These are phyloP conservation scores for Chlorella sp. DNA, from an alignment of 139 green algal species.

Conservation along the genomic window DNA sequence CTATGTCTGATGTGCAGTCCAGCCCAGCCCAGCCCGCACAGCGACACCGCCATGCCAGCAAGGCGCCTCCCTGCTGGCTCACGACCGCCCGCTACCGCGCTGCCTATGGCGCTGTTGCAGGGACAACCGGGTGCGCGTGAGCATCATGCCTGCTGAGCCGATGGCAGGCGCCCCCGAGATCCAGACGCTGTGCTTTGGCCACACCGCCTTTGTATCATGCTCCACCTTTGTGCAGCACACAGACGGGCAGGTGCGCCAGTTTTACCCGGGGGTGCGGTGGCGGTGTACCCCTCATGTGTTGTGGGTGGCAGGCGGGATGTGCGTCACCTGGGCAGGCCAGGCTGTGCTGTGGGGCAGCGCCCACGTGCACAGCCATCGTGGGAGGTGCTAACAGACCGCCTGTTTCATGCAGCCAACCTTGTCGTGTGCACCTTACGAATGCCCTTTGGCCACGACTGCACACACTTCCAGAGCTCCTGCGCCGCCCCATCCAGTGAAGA, in stretches of 20 bases:
- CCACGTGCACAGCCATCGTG: too few relatives aligned
- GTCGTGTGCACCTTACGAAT: too few relatives aligned
- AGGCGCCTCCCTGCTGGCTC: neutral
- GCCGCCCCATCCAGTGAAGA: too few relatives aligned
- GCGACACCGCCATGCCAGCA: neutral
- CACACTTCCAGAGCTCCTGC: too few relatives aligned
- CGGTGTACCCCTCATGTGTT: too few relatives aligned
- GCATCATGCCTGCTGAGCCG: slow-evolving; percentile 50
- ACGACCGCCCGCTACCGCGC: neutral
- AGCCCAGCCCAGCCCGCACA: neutral
- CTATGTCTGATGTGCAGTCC: too few relatives aligned
- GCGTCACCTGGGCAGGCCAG: neutral
- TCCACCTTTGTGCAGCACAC: slow-evolving; percentile 58
- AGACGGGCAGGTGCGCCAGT: neutral
- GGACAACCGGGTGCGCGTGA: slow-evolving; percentile 80
- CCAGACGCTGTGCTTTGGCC: slow-evolving; percentile 87
- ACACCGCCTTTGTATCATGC: slow-evolving; percentile 76
- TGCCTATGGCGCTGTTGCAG: neutral
- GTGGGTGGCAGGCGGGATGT: neutral
- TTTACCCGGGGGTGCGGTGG: too few relatives aligned
- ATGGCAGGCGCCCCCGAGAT: slow-evolving; percentile 78
- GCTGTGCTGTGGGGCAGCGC: neutral
- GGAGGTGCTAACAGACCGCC: neutral
- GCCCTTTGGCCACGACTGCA: too few relatives aligned
- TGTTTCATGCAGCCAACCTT: neutral